A percentile compares a stretch with the other conserved stretches of the same genome.
Conservation (phyloP, 2,329 filamentous ascomycete genomes). For the Phaeophleospora eucalypticola region DNA sequence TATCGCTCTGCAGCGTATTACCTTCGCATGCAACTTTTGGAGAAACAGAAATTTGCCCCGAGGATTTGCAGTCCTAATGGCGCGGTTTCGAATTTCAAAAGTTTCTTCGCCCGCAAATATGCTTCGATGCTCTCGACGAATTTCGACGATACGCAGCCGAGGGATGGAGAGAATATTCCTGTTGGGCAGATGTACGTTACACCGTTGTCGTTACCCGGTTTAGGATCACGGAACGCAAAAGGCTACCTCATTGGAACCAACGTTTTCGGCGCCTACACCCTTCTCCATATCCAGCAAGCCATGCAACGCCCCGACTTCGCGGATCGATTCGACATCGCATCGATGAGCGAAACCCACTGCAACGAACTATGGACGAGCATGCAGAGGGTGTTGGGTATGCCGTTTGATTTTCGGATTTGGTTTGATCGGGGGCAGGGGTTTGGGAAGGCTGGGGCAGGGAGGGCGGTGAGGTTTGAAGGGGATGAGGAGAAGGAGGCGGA, state of each 20-base stretch:
- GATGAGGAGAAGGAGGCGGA: no score
- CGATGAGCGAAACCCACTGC: background rate
- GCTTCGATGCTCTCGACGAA: background rate
- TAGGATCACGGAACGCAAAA: background rate
- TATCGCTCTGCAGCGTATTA: background rate
- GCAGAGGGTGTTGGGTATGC: background rate
- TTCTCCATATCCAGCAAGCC: background rate
- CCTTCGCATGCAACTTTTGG: background rate
- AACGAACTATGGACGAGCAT: background rate
- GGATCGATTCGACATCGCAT: background rate
- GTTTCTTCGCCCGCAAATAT: background rate
- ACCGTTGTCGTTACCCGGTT: background rate
- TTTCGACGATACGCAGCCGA: background rate
- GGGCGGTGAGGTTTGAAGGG: no score
- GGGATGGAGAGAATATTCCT: background rate
- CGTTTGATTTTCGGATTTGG: background rate
- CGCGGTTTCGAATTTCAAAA: background rate
- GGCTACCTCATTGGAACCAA: background rate
- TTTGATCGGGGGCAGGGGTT: background rate
- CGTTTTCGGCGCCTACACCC: background rate
- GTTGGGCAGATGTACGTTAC: background rate
- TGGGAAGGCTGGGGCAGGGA: no score
- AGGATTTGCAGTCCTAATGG: background rate
- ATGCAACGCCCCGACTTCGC: background rate
- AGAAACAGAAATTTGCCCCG: background rate